These are phyloP conservation scores for Agrocybe pediades DNA, from an alignment of 768 basidiomycete species.

Conservation along the genomic window DNA sequence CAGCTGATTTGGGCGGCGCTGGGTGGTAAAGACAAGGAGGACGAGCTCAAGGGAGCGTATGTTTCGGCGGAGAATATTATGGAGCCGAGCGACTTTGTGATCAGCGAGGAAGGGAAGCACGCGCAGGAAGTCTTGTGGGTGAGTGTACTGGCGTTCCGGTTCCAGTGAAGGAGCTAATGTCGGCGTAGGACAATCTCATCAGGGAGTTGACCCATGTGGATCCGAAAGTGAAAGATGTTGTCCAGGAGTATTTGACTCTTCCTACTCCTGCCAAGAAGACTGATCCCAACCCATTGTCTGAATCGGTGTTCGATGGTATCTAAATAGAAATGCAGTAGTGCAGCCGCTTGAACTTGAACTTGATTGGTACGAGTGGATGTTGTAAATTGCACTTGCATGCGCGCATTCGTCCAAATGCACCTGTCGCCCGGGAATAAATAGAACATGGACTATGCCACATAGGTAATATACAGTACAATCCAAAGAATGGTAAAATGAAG, in stretches of 20 bases:
- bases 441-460: background rate
- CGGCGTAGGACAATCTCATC: slow-evolving; percentile 16
- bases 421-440: background rate
- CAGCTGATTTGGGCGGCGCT: slow-evolving; percentile 34
- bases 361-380: too few species aligned
- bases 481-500: background rate
- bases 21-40: slow-evolving; percentile 18
- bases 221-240: slow-evolving; percentile 13
- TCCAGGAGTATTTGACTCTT: slow-evolving; percentile 13
- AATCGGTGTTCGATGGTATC: background rate
- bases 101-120: slow-evolving; percentile 26
- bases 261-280: background rate
- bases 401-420: background rate
- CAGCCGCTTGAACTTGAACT: too few species aligned
- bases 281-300: background rate
- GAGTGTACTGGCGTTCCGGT: slow-evolving; percentile 1
- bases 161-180: background rate
- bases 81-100: slow-evolving; percentile 30
- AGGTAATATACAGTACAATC: background rate
- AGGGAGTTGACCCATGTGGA: slow-evolving; percentile 17
- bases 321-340: background rate
- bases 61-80: slow-evolving; percentile 22
- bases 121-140: slow-evolving; percentile 33
- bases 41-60: slow-evolving; percentile 30
- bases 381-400: too few species aligned